Evolutionary conservation across 495 filamentous ascomycete species (phyloP).

Genomic region (Lophiostoma macrostomum): DNA sequence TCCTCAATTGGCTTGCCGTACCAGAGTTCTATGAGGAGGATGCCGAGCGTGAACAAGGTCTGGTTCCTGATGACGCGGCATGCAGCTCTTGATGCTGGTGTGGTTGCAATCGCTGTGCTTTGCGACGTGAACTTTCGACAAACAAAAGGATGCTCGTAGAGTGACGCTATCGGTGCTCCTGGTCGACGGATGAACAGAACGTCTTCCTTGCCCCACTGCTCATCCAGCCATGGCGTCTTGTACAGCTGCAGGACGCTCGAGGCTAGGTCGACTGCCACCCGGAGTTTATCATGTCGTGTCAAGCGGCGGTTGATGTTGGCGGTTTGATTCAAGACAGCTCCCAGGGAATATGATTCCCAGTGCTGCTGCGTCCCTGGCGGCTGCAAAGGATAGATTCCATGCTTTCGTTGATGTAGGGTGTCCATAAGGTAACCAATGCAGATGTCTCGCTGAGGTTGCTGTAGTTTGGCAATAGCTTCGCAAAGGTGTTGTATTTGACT

Average conservation of each 20-base stretch:
- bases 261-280: slow-evolving; percentile 38
- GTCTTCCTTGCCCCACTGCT: slow-evolving; percentile 35
- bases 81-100: neutral
- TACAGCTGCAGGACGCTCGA: slow-evolving; percentile 42
- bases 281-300: slow-evolving; percentile 35
- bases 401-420: slow-evolving; percentile 2
- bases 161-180: neutral
- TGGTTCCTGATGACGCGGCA: slow-evolving; percentile 32
- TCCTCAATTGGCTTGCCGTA: slow-evolving; percentile 35
- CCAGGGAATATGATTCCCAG: slow-evolving; percentile 7
- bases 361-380: neutral
- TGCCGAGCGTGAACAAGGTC: slow-evolving; percentile 37
- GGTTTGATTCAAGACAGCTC: neutral
- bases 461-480: slow-evolving; percentile 2
- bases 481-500: slow-evolving; percentile 18
- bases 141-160: slow-evolving; percentile 20
- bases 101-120: neutral
- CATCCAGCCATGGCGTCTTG: slow-evolving; percentile 37
- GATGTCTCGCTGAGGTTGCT: slow-evolving; percentile 7
- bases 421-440: slow-evolving; percentile 18
- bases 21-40: slow-evolving; percentile 41
- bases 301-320: slow-evolving; percentile 3
- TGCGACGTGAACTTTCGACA: neutral
- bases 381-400: slow-evolving; percentile 15
- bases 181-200: slow-evolving; percentile 27